Percentiles rank a stretch among this genome's conserved stretches.
Evolutionary conservation across 2,329 filamentous ascomycete species (phyloP).

Genomic region (Neurospora sp.): DNA sequence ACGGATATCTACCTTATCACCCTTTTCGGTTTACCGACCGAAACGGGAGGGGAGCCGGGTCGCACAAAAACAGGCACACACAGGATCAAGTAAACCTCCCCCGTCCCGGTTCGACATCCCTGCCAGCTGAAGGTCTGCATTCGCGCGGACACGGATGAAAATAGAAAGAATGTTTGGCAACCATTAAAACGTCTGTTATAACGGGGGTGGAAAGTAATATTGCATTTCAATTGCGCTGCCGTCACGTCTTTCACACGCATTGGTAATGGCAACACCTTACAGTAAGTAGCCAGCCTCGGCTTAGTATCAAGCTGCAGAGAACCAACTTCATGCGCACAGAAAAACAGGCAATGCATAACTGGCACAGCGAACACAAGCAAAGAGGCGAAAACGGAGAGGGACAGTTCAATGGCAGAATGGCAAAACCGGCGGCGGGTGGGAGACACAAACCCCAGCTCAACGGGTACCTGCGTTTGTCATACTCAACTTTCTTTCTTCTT

Average conservation of each 20-base stretch:
- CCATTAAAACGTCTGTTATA: background rate
- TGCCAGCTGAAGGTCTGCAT: background rate
- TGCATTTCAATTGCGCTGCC: background rate
- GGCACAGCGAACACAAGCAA: background rate
- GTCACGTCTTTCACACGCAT: background rate
- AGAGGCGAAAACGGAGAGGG: background rate
- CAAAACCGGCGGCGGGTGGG: background rate
- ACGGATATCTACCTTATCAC: background rate
- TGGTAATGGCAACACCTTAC: background rate
- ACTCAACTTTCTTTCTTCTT: background rate
- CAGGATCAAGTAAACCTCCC: background rate
- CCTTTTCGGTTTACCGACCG: background rate
- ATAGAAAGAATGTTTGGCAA: background rate
- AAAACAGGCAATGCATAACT: background rate
- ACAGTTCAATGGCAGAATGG: background rate
- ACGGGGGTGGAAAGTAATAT: background rate
- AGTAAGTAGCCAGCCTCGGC: background rate
- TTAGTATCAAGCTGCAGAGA: background rate
- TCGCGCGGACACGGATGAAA: background rate
- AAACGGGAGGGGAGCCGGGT: background rate
- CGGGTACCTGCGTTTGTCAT: background rate
- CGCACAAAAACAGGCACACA: background rate
- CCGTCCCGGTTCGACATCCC: background rate
- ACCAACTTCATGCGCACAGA: background rate
- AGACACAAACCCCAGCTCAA: background rate